A percentile compares a stretch with the other conserved stretches of the same genome.
Evolutionary conservation across 495 filamentous ascomycete genomes (phyloP).

Genomic region (Pyronema domesticum): DNA sequence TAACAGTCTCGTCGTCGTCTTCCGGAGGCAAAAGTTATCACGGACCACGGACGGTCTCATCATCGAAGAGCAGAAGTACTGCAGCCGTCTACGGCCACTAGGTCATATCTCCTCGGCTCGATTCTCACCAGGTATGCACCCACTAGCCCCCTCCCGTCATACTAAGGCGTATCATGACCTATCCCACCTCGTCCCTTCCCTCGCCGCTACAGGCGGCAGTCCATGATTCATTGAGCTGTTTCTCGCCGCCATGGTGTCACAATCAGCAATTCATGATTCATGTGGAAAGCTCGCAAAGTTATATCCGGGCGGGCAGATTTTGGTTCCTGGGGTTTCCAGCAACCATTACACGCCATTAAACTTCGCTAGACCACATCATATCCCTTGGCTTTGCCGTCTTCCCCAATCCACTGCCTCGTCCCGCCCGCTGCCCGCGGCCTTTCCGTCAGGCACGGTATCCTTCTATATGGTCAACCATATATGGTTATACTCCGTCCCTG

Average conservation of each 20-base stretch:
- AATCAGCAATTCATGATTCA: not conserved
- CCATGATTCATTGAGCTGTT: not conserved
- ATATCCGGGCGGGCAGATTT: no score
- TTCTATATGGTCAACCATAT: no score
- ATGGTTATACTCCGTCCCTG: constrained; percentile 6
- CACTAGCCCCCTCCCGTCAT: constrained; percentile 6
- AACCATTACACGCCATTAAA: constrained; percentile 6
- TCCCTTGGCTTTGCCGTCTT: constrained; percentile 5
- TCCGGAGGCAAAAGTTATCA: no score
- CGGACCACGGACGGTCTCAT: not conserved
- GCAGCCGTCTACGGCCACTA: not conserved
- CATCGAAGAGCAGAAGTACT: not conserved
- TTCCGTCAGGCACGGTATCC: no score
- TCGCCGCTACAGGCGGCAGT: constrained; percentile 1
- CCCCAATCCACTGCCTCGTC: no score
- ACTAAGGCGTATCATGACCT: constrained; percentile 7
- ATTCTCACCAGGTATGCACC: not conserved
- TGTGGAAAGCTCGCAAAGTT: no score
- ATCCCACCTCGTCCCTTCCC: constrained; percentile 8
- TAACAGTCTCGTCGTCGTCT: not conserved
- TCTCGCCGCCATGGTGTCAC: not conserved
- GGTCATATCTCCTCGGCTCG: not conserved
- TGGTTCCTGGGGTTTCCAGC: no score
- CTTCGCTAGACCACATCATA: constrained; percentile 5
- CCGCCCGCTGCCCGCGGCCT: no score